Evolutionary conservation across 371 early-diverging fungal genomes (phyloP).

Genomic region (Umbelopsis sp.): DNA sequence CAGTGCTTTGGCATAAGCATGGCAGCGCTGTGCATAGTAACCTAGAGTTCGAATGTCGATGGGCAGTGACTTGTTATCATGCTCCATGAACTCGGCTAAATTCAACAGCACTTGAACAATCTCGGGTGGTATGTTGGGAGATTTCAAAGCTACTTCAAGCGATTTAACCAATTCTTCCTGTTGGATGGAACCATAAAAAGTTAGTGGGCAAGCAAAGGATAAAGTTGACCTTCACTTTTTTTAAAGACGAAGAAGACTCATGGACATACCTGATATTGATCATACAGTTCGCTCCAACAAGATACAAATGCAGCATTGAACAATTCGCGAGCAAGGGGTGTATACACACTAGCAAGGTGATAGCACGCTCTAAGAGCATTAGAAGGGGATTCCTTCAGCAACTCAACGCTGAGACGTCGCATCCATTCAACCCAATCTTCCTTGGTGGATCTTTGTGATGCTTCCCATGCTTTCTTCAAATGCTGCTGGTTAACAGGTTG

Average conservation of each 20-base stretch:
- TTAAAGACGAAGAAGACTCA: too few relatives aligned
- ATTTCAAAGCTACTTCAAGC: constrained; percentile 84
- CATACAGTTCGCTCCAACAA: constrained; percentile 93
- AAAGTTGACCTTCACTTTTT: too few relatives aligned
- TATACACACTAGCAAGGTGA: constrained; percentile 80
- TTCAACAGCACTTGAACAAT: constrained; percentile 90
- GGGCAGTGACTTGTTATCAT: constrained; percentile 93
- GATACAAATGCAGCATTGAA: constrained; percentile 98
- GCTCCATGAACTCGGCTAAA: constrained; percentile 98
- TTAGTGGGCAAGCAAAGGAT: too few relatives aligned
- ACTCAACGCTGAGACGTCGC: constrained; percentile 85
- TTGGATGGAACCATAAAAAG: neutral
- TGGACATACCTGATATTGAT: constrained; percentile 72
- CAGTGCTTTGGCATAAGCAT: constrained; percentile 94
- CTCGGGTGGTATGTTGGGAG: constrained; percentile 90
- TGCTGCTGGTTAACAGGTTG: constrained; percentile 88
- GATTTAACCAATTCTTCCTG: constrained; percentile 85
- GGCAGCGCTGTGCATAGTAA: constrained; percentile 89
- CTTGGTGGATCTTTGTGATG: constrained; percentile 85
- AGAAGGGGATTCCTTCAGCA: constrained; percentile 96
- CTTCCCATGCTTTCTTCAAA: constrained; percentile 93
- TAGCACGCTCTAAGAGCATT: constrained; percentile 94
- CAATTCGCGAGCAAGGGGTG: constrained; percentile 86
- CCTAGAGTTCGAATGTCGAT: constrained; percentile 93
- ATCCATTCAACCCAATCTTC: constrained; percentile 99